Evolutionary conservation across 352 stramenopile genomes (phyloP).

Genomic region (Globisporangium ultimum): DNA sequence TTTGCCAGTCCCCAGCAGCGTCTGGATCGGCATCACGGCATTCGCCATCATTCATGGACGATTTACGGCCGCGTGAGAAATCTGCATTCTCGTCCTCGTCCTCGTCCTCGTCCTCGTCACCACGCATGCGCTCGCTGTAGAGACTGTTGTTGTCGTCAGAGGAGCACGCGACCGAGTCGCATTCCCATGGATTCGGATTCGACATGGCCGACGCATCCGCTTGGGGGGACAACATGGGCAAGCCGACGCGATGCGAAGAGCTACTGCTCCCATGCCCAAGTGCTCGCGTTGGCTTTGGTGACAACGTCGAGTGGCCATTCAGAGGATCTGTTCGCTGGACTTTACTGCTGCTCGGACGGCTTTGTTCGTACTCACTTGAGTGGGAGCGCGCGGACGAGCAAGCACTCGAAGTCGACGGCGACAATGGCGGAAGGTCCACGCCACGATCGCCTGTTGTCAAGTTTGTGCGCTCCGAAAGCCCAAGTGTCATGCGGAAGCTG

Average conservation of each 20-base stretch:
- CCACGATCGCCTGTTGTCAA: background rate
- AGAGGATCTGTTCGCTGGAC: background rate
- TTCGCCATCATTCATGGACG: conserved; percentile 14
- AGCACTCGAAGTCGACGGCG: conserved; percentile 21
- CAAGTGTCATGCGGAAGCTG: conserved; percentile 9
- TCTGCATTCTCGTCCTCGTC: conserved; percentile 3
- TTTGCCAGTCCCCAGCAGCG: conserved; percentile 55
- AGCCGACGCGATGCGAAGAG: too few species aligned
- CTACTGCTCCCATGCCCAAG: too few species aligned
- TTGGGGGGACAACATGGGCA: too few species aligned
- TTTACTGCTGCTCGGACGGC: conserved; percentile 5
- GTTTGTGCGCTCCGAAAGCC: conserved; percentile 7
- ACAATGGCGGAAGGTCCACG: conserved; percentile 18
- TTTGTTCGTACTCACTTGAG: conserved; percentile 19
- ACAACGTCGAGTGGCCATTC: too few species aligned
- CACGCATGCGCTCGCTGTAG: conserved; percentile 35
- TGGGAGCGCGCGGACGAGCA: conserved; percentile 32
- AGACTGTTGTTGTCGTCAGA: conserved; percentile 46
- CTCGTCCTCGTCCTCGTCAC: conserved; percentile 22
- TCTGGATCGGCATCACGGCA: conserved; percentile 20
- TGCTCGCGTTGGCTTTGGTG: too few species aligned
- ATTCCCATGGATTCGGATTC: conserved; percentile 51
- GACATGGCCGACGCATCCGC: conserved; percentile 10
- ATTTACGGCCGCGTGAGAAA: conserved; percentile 10
- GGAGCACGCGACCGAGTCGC: conserved; percentile 45